These are phyloP conservation scores for Phytophthora rubi DNA, from an alignment of 352 stramenopile species.

Conservation along the genomic window DNA sequence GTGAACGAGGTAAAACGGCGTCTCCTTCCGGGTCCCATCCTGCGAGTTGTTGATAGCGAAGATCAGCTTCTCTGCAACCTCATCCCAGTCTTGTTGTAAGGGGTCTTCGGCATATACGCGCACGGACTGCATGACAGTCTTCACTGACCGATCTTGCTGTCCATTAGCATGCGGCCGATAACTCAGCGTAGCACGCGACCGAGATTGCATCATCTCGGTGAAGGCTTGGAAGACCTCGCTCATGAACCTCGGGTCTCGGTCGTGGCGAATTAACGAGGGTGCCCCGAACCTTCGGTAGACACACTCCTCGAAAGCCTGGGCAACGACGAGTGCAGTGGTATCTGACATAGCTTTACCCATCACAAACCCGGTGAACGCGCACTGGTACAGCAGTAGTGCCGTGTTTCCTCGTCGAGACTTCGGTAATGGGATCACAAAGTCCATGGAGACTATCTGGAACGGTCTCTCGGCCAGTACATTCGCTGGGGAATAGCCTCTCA, in stretches of 20 bases:
- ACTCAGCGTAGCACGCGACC: too few relatives aligned
- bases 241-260: too few relatives aligned
- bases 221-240: too few relatives aligned
- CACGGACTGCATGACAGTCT: constrained; percentile 8
- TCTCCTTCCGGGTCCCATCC: neutral
- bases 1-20: neutral
- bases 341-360: constrained; percentile 12
- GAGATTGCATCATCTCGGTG: too few relatives aligned
- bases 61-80: constrained; percentile 7
- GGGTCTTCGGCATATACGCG: constrained; percentile 11
- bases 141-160: constrained; percentile 15
- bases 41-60: constrained; percentile 3
- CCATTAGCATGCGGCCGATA: neutral
- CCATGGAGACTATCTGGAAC: constrained; percentile 18
- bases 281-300: too few relatives aligned
- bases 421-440: constrained; percentile 13
- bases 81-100: constrained; percentile 10
- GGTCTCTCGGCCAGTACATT: neutral
- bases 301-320: neutral
- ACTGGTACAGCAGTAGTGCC: constrained; percentile 13
- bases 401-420: constrained; percentile 1
- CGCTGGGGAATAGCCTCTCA: neutral
- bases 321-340: neutral
- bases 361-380: constrained; percentile 12
- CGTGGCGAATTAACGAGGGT: too few relatives aligned